phyloP scores from a whole-genome alignment of 1,284 basidiomycete genomes.

The Tilletia setariae region DNA sequence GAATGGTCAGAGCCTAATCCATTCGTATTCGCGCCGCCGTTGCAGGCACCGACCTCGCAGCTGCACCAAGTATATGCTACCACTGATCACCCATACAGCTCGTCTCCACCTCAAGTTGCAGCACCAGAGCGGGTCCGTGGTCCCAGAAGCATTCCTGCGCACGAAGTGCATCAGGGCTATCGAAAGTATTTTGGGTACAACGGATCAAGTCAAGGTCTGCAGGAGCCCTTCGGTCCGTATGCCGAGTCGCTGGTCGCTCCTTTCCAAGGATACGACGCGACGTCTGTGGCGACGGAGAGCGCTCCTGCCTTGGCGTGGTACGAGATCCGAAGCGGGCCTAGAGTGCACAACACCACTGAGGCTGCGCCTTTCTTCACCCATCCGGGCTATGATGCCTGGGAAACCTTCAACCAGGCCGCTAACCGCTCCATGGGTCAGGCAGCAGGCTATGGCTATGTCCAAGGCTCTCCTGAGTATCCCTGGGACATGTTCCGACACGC shows the following conservation, averaged over 20 bases:
- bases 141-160: neutral
- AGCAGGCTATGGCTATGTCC: too few relatives aligned
- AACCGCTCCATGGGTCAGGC: neutral
- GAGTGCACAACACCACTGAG: neutral
- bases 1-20: neutral
- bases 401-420: neutral
- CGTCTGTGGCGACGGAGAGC: neutral
- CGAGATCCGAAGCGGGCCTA: constrained; percentile 2
- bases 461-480: too few relatives aligned
- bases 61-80: neutral
- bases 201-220: neutral
- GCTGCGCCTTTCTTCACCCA: constrained; percentile 12
- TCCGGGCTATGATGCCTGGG: neutral
- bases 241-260: constrained; percentile 3
- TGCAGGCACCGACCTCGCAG: too few relatives aligned
- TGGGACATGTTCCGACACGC: too few relatives aligned
- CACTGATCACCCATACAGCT: neutral
- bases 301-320: neutral
- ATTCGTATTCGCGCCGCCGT: neutral
- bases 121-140: neutral
- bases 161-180: neutral
- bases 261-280: constrained; percentile 5
- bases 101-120: neutral
- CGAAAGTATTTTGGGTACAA: neutral
- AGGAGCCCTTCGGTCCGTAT: neutral